A percentile compares a stretch with the other conserved stretches of the same genome.
phyloP scores from a whole-genome alignment of 306 rosid genomes.

The Spatholobus suberectus region DNA sequence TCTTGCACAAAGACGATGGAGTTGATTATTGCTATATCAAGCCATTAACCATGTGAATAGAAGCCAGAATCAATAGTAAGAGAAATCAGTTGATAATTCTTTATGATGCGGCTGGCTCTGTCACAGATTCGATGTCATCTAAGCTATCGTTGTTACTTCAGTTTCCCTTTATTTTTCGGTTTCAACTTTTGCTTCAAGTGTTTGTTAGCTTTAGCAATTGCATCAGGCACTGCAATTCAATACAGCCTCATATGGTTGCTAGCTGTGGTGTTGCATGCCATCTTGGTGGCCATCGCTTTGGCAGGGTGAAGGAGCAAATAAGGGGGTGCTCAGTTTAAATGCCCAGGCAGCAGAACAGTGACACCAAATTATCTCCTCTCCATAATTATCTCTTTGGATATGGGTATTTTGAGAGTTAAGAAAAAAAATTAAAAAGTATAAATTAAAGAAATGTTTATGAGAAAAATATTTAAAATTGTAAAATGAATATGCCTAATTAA shows the following conservation, averaged over 20 bases:
- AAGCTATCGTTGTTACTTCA: conserved; percentile 12
- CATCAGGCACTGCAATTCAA: conserved; percentile 26
- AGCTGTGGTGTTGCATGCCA: not conserved
- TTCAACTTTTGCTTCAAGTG: conserved; percentile 3
- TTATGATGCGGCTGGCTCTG: not conserved
- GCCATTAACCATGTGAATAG: conserved; percentile 8
- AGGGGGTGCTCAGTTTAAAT: not conserved
- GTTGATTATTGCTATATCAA: not conserved
- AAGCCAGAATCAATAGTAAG: conserved; percentile 11
- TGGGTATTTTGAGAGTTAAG: too few species aligned
- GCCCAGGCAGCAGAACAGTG: conserved; percentile 1
- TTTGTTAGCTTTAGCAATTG: conserved; percentile 7
- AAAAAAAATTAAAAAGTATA: too few species aligned
- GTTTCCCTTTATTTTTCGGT: conserved; percentile 4
- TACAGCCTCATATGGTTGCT: not conserved
- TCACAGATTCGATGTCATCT: conserved; percentile 1
- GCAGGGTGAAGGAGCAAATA: conserved; percentile 1
- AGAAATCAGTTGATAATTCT: not conserved
- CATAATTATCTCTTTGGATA: too few species aligned
- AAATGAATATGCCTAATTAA: too few species aligned
- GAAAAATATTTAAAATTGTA: too few species aligned
- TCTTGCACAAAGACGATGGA: not conserved
- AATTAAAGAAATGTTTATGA: too few species aligned
- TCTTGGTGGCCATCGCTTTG: not conserved
- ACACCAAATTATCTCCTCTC: too few species aligned